A percentile compares a stretch with the other conserved stretches of the same genome.
Conservation (phyloP, 2,329 filamentous ascomycete species). For the Clarireedia homoeocarpa region DNA sequence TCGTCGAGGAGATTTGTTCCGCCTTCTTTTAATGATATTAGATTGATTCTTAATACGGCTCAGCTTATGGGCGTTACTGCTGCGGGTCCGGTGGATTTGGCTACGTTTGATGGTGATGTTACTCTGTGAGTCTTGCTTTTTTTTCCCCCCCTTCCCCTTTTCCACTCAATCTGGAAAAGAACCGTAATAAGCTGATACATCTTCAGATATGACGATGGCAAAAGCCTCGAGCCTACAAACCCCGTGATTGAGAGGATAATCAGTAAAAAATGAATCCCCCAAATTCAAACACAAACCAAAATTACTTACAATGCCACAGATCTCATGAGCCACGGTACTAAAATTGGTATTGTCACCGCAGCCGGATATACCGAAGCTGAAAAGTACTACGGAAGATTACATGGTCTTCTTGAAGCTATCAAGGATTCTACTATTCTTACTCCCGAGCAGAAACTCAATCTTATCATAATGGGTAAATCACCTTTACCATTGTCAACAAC, state of each 20-base stretch:
- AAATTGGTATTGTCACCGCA: constrained; percentile 91
- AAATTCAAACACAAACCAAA: constrained; percentile 6
- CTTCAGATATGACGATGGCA: constrained; percentile 63
- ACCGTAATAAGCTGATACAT: constrained; percentile 40
- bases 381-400: constrained; percentile 78
- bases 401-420: constrained; percentile 79
- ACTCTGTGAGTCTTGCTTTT: constrained; percentile 54
- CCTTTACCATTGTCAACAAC: not conserved
- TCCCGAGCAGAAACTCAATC: constrained; percentile 60
- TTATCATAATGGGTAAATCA: constrained; percentile 67
- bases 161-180: constrained; percentile 41
- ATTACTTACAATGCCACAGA: constrained; percentile 38
- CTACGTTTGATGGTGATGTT: constrained; percentile 96
- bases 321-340: constrained; percentile 69
- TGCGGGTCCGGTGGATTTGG: constrained; percentile 64
- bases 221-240: constrained; percentile 66
- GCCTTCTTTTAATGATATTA: constrained; percentile 94
- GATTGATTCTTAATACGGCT: constrained; percentile 87
- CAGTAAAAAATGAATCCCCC: constrained; percentile 29
- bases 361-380: constrained; percentile 87
- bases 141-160: constrained; percentile 47
- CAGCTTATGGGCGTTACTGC: constrained; percentile 87
- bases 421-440: constrained; percentile 51
- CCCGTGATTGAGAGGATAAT: constrained; percentile 64
- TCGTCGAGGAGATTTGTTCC: constrained; percentile 88